Evolutionary conservation across 257 asterid species (phyloP).

Genomic region (Solanum chiquidenum): DNA sequence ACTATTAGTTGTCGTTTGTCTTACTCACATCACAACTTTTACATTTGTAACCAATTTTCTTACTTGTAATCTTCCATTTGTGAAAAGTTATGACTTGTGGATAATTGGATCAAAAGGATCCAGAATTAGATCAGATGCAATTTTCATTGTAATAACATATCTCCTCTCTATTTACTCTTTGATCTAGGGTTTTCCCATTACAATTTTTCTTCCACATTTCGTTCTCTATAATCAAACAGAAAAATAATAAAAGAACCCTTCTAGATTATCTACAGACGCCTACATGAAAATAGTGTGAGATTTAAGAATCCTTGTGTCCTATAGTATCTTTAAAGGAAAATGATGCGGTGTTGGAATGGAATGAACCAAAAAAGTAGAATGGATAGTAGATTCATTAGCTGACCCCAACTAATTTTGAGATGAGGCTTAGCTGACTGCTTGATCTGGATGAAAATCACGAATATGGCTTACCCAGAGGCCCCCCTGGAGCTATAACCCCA

Average conservation of each 20-base stretch:
- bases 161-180: neutral
- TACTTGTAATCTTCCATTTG: neutral
- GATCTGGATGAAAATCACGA: neutral
- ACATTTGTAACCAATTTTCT: neutral
- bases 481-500: neutral
- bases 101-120: neutral
- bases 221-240: neutral
- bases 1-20: neutral
- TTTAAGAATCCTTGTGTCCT: neutral
- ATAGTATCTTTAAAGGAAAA: neutral
- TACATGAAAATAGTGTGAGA: neutral
- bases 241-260: neutral
- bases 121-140: neutral
- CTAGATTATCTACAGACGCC: neutral
- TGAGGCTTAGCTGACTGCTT: neutral
- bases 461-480: neutral
- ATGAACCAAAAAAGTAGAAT: neutral
- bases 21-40: neutral
- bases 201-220: neutral
- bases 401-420: neutral
- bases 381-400: neutral
- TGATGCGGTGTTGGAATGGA: neutral
- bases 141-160: neutral
- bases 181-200: neutral
- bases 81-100: neutral